Evolutionary conservation across 176 grass and related monocot genomes (phyloP).

Genomic region (Typha latifolia): DNA sequence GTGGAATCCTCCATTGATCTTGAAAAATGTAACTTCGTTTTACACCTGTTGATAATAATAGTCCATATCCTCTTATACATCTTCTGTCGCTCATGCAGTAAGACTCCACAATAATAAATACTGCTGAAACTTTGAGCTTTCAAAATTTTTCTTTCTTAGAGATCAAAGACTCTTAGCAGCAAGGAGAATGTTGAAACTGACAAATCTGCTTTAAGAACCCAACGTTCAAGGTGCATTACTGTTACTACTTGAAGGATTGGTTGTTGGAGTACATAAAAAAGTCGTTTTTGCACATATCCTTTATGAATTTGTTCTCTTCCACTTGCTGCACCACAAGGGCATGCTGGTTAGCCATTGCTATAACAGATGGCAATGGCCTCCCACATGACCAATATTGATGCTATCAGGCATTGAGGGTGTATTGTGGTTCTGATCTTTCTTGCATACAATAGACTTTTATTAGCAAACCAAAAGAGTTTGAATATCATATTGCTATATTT

Average conservation of each 20-base stretch:
- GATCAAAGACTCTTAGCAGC: conserved; percentile 8
- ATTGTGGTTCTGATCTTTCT: too few relatives aligned
- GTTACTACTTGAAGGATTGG: background rate
- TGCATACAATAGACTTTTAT: too few relatives aligned
- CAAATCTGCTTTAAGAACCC: conserved; percentile 33
- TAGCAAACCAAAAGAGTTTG: too few relatives aligned
- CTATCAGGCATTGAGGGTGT: too few relatives aligned
- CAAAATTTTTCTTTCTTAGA: conserved; percentile 22
- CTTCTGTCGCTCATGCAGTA: background rate
- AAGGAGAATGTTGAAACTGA: conserved; percentile 20
- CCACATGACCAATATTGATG: too few relatives aligned
- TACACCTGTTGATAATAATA: background rate
- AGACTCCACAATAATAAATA: background rate
- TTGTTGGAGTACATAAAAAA: conserved; percentile 1
- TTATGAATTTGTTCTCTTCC: too few relatives aligned
- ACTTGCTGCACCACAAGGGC: too few relatives aligned
- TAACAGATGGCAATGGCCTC: too few relatives aligned
- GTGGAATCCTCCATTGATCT: conserved; percentile 70
- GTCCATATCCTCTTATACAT: background rate
- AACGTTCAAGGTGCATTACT: conserved; percentile 52
- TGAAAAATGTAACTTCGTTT: conserved; percentile 19
- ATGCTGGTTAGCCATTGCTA: too few relatives aligned
- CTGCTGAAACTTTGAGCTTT: conserved; percentile 3
- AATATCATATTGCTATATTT: too few relatives aligned
- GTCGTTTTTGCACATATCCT: too few relatives aligned